phyloP scores from a whole-genome alignment of 371 early-diverging fungal species.

The Mucor plumbeus region DNA sequence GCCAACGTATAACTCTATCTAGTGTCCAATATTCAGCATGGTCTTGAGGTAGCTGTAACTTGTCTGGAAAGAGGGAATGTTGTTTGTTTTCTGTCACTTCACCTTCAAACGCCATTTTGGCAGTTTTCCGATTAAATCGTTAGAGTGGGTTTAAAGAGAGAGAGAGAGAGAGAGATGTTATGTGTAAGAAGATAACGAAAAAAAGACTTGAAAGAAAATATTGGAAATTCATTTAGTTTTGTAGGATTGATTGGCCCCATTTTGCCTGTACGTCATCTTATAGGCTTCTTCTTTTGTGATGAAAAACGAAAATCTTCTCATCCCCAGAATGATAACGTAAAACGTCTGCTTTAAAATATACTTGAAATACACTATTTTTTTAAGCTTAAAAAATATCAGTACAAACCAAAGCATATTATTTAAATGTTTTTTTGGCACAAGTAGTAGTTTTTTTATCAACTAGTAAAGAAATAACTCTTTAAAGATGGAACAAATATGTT shows the following conservation, averaged over 20 bases:
- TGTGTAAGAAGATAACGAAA: not conserved
- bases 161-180: not conserved
- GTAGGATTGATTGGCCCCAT: slow-evolving; percentile 9
- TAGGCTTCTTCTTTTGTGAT: not conserved
- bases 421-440: too few relatives aligned
- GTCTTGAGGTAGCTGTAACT: slow-evolving; percentile 1
- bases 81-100: slow-evolving; percentile 10
- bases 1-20: slow-evolving; percentile 28
- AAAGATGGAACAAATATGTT: too few relatives aligned
- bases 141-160: not conserved
- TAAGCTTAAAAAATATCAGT: too few relatives aligned
- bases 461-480: too few relatives aligned
- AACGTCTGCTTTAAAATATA: too few relatives aligned
- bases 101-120: slow-evolving; percentile 23
- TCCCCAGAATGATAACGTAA: too few relatives aligned
- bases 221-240: not conserved
- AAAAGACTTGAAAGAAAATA: not conserved
- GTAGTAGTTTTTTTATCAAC: too few relatives aligned
- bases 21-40: slow-evolving; percentile 29
- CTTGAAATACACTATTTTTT: too few relatives aligned
- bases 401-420: too few relatives aligned
- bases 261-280: not conserved
- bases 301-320: not conserved
- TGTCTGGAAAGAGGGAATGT: not conserved
- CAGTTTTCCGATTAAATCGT: not conserved